Conservation (phyloP, 495 filamentous ascomycete genomes). For the Penicillium cosmopolitanum region DNA sequence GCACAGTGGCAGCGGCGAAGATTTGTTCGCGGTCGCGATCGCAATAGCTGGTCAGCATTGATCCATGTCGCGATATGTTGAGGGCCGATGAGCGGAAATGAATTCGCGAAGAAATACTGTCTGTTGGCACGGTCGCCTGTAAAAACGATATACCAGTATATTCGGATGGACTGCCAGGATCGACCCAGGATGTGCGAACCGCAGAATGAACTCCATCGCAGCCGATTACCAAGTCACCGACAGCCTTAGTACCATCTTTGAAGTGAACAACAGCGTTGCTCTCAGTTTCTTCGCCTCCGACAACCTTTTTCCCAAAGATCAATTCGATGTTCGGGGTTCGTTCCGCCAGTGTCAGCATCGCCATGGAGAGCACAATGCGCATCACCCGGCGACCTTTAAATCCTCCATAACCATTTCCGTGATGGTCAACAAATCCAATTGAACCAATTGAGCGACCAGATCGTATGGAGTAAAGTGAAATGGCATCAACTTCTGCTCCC, state of each 20-base stretch:
- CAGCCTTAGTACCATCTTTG: conserved; percentile 48
- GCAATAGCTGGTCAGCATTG: conserved; percentile 55
- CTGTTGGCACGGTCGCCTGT: conserved; percentile 49
- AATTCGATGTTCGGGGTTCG: conserved; percentile 41
- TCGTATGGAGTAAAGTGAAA: conserved; percentile 55
- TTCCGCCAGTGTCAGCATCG: conserved; percentile 49
- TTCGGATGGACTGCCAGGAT: conserved; percentile 48
- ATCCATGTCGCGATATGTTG: conserved; percentile 57
- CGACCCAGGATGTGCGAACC: conserved; percentile 55
- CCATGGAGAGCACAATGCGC: conserved; percentile 51
- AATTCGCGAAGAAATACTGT: conserved; percentile 28
- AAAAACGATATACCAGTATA: conserved; percentile 62
- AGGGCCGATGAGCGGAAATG: conserved; percentile 55
- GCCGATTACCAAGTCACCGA: conserved; percentile 59
- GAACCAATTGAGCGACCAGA: conserved; percentile 49
- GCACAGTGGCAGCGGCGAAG: conserved; percentile 60
- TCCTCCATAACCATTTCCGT: conserved; percentile 45
- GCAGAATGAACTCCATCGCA: conserved; percentile 68
- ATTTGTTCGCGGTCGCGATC: conserved; percentile 48
- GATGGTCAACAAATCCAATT: conserved; percentile 42
- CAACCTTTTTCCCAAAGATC: conserved; percentile 45
- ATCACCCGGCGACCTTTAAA: conserved; percentile 52
- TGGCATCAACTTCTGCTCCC: conserved; percentile 56
- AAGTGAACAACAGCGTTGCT: conserved; percentile 53
- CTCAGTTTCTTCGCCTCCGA: conserved; percentile 40